Evolutionary conservation across 2,329 filamentous ascomycete genomes (phyloP).

Genomic region (Exophiala sp.): DNA sequence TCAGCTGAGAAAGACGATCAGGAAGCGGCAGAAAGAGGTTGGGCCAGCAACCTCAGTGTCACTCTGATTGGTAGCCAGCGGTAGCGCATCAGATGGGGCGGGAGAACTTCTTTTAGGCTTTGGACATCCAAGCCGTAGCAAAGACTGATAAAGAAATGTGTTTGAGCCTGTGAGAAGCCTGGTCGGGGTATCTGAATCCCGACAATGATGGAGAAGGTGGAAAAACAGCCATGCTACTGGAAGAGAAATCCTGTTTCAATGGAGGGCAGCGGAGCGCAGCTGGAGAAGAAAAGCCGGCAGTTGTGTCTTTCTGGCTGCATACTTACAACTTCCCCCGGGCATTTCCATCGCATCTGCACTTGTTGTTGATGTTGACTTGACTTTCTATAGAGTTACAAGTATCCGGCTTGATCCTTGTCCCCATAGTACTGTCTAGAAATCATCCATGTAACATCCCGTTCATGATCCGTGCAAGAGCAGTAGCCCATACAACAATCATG

Average conservation of each 20-base stretch:
- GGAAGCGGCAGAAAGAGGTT: not conserved
- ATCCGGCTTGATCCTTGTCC: not conserved
- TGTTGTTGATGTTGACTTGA: not conserved
- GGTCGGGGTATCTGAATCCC: not conserved
- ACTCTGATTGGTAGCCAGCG: not conserved
- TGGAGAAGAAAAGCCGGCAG: no score
- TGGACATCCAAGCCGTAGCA: no score
- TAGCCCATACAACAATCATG: no score
- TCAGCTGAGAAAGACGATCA: not conserved
- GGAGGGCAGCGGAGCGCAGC: no score
- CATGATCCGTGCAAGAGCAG: not conserved
- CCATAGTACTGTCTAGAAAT: not conserved
- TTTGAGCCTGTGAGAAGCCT: no score
- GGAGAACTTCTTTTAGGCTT: not conserved
- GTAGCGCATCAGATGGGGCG: not conserved
- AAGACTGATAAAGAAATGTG: no score
- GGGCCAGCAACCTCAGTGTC: not conserved
- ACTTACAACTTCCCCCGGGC: no score
- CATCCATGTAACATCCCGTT: not conserved
- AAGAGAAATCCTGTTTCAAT: no score
- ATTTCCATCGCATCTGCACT: not conserved
- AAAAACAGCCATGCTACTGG: no score
- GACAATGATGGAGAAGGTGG: not conserved
- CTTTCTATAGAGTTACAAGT: not conserved
- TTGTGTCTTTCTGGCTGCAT: no score